Base-by-base conservation (phyloP, 176 grass and related monocot genomes). In the Rhynchospora tenuis region DNA sequence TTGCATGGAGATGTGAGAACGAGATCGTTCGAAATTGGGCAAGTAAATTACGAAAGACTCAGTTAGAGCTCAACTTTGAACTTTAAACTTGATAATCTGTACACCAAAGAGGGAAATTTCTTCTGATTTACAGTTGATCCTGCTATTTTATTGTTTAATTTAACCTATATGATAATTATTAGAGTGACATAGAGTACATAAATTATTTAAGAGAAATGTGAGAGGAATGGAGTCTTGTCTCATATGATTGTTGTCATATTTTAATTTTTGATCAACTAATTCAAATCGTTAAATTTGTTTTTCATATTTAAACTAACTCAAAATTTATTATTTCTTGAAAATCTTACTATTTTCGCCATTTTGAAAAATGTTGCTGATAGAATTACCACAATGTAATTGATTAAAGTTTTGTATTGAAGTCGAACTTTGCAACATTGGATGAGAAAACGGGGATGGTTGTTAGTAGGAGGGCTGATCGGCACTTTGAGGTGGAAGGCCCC, bases 401-500 rank as follows among this genome's bases (percentile, higher is more conserved):
- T n/a, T n/a, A n/a, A n/a, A n/a, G n/a, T n/a, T n/a, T n/a, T n/a
- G n/a, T n/a, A n/a, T n/a, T n/a, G n/a, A n/a, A n/a, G n/a, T n/a
- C n/a, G n/a, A n/a, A n/a, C n/a, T 99, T 95, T 70, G 91, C 93
- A 65, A 95, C 96, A n/a, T 83, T 95, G 80, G 91, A 99, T 66
- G 96, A 93, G 82, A 91, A 83, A 85, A 90, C 84, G 10, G 91
- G 89, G 61, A 69, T 93, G 80, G 86, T 95, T 46, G 60, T 91
- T 65, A 91, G 89, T 82, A 91, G 91, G 80, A 95, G 93, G 83
- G 95, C 91, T 0, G 91, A 98, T 86, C 67, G 93, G 33, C 96
- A 98, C 81, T 95, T 98, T 85, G 96, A 99, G 85, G 96, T 95
- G 91, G 96, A 99, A 83, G 96, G 96, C 0, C 89, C 93, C 1